Base-by-base conservation (phyloP, 2,329 filamentous ascomycete species). In the Stagonosporopsis vannaccii region DNA sequence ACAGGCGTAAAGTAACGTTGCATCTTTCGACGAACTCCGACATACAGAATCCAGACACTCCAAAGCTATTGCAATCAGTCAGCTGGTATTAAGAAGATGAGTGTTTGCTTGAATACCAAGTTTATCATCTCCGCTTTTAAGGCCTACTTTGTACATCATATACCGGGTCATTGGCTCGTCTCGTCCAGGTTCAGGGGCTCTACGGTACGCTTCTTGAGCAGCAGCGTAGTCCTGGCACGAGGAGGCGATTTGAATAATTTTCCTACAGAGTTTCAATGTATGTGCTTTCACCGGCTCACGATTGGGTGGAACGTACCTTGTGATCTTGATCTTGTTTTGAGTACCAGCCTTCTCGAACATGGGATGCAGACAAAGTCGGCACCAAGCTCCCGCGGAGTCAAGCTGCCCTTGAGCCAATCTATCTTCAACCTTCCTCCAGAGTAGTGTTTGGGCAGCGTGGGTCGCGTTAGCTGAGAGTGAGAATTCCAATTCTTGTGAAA, bases 341-440 rank as follows among this genome's bases (percentile, higher is more conserved):
- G 87, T 81, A 1, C 90, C 88, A 20, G 85, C 84, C 45, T 84
- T 84, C 12, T 82, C 77, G 61, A 97, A 92, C 0, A 91, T 67
- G 0, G 79, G 71, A 67, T 92, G 88, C 12, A 90, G 79, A 0
- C 90, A 87, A 17, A 92, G 71, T 7, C 75, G 80, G 65, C 91
- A 96, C 92, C 91, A 97, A 46, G 79, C 75, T 59, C 89, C 84
- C 1, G 89, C 84, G 13, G 79, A 62, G 2, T 81, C 77, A 51
- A 83, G 84, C 15, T 85, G 76, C 1, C 81, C 78, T 28, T 84
- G 80, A 1, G 76, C 76, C 59, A 85, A 86, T 13, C 80, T 79
- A 1, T 80, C 75, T 48, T 92, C 89, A n/a, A 90, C 80, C 23
- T 82, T 84, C 75, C 92, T 95, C 92, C 92, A 97, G 3, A 97